These are phyloP conservation scores for Pyrenula aspistea DNA, from an alignment of 495 filamentous ascomycete genomes.

Conservation along the genomic window DNA sequence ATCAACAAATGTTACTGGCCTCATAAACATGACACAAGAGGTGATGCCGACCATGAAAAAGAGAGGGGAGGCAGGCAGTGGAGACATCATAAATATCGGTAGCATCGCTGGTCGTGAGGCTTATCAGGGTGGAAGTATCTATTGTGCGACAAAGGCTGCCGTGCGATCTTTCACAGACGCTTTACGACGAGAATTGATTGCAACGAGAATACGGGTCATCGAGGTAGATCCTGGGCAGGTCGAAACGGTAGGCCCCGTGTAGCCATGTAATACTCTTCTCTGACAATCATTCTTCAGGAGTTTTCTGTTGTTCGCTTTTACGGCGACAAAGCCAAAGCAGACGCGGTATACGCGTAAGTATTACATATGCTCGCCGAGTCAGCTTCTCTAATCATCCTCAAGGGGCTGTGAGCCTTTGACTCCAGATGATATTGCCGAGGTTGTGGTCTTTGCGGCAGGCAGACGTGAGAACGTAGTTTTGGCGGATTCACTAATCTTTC, in stretches of 20 bases:
- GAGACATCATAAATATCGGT: slow-evolving; percentile 96
- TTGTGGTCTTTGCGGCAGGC: slow-evolving; percentile 81
- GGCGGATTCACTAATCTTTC: slow-evolving; percentile 84
- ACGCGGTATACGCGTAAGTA: slow-evolving; percentile 84
- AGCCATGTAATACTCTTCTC: slow-evolving; percentile 2
- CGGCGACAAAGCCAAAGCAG: slow-evolving; percentile 88
- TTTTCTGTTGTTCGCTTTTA: slow-evolving; percentile 90
- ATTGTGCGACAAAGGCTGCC: slow-evolving; percentile 94
- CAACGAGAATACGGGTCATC: slow-evolving; percentile 76
- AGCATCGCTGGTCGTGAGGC: slow-evolving; percentile 87
- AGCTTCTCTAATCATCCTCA: background rate
- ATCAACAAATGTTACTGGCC: slow-evolving; percentile 80
- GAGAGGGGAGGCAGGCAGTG: slow-evolving; percentile 62
- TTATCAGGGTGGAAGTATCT: slow-evolving; percentile 85
- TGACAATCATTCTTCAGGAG: slow-evolving; percentile 37
- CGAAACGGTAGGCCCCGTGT: slow-evolving; percentile 54
- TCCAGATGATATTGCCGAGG: slow-evolving; percentile 88
- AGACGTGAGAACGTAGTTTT: slow-evolving; percentile 90
- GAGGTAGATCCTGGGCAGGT: slow-evolving; percentile 95
- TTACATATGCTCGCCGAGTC: background rate
- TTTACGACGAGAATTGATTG: slow-evolving; percentile 77
- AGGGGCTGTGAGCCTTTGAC: slow-evolving; percentile 85
- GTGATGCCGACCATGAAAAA: slow-evolving; percentile 75
- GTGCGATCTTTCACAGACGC: slow-evolving; percentile 83
- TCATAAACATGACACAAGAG: slow-evolving; percentile 96